Evolutionary conservation across 164 flowering plant genomes (phyloP), one percentile per base, ranked within the genome.

Genomic region (Santalum album): DNA sequence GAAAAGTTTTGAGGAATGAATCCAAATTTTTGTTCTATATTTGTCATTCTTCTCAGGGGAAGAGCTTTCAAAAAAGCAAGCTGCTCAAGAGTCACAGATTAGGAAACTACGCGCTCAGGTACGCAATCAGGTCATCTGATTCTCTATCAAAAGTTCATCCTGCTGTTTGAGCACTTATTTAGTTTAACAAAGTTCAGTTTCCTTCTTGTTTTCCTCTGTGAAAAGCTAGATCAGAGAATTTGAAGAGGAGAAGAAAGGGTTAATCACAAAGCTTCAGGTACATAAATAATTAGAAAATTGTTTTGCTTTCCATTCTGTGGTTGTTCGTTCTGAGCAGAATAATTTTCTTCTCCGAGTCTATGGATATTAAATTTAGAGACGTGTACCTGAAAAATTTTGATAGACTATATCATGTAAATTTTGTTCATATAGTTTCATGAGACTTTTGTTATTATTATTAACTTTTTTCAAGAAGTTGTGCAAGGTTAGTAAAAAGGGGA

Each of bases 41-140:
- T n/a, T 3, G 34, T 29, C 34, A 29, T 29, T 18, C 64, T 40
- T 25, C 54, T 22, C 77, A 94, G 99, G 99, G 42, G 99, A 94
- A 66, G 90, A 86, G 70, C 95, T 94, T 66, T 94, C 99, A 10
- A 94, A 86, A 68, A 94, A 90, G 75, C 99, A 94, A 80, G 99
- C 99, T 77, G 80, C 88, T 62, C 99, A 94, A 77, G 99, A 94
- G 76, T 65, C 86, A 58, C 72, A 61, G 14, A 94, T 94, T 36
- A 77, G 99, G 68, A 94, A 94, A 73, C 53, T 94, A 65, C 75
- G 99, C 72, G 97, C 99, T 65, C 99, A 94, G 92, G 99, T 92
- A 58, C 52, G 48, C 47, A 43, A 51, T 49, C n/a, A 27, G 21
- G 47, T 39, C 27, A 49, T 42, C 42, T 60, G 20, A 22, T 45